A percentile compares a stretch with the other conserved stretches of the same genome.
Evolutionary conservation across 768 basidiomycete genomes (phyloP).

Genomic region (Tubosaeta sp.): DNA sequence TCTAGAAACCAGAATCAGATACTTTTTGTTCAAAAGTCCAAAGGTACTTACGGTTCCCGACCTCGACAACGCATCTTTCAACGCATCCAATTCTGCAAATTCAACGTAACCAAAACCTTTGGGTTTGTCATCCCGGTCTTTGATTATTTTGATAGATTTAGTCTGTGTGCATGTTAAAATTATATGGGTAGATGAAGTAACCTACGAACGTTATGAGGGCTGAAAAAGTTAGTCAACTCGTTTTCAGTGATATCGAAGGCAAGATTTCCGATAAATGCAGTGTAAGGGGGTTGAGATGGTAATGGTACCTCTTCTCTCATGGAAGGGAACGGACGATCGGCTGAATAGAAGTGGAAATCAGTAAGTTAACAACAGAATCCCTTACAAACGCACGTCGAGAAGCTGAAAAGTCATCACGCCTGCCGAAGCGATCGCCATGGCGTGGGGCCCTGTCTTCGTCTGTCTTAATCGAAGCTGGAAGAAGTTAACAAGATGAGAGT

Average conservation of each 20-base stretch:
- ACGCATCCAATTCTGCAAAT: conserved; percentile 78
- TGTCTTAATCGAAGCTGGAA: conserved; percentile 59
- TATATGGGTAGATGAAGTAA: not conserved
- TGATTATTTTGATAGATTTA: conserved; percentile 89
- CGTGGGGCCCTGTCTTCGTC: conserved; percentile 57
- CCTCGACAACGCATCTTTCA: conserved; percentile 79
- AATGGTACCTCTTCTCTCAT: conserved; percentile 90
- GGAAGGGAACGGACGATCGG: conserved; percentile 53
- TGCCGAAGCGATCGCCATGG: conserved; percentile 50
- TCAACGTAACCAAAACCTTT: conserved; percentile 99
- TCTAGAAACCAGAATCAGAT: conserved; percentile 34
- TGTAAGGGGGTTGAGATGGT: conserved; percentile 92
- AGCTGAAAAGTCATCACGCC: conserved; percentile 62
- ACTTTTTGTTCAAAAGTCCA: not conserved
- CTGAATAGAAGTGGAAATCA: conserved; percentile 29
- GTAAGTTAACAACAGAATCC: conserved; percentile 3
- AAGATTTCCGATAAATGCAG: conserved; percentile 95
- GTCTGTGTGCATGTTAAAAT: conserved; percentile 39
- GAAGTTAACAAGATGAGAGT: conserved; percentile 13
- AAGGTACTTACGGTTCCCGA: conserved; percentile 56
- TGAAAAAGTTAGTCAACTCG: conserved; percentile 82
- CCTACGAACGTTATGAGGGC: conserved; percentile 49
- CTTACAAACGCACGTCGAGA: conserved; percentile 50
- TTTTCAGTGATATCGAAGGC: conserved; percentile 86
- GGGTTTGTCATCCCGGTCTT: conserved; percentile 87